phyloP scores from a whole-genome alignment of 1,284 basidiomycete species.

The Megacollybia platyphylla region DNA sequence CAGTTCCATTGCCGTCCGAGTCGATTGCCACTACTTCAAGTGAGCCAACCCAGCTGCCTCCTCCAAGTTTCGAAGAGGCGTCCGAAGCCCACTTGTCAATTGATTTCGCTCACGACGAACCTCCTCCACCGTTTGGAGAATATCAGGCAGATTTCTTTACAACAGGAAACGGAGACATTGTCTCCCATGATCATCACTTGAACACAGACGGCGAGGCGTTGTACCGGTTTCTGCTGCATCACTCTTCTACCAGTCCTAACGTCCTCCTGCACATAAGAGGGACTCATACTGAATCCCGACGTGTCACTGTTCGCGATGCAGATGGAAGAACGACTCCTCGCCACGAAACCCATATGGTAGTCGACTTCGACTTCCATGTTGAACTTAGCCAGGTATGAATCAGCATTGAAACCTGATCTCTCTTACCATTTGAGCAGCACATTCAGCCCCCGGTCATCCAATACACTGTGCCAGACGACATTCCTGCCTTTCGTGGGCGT shows the following conservation, averaged over 20 bases:
- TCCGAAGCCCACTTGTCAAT: not conserved
- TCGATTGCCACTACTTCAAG: too few relatives aligned
- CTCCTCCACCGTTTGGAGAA: slow-evolving; percentile 47
- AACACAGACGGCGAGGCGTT: slow-evolving; percentile 70
- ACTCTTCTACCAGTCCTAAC: slow-evolving; percentile 33
- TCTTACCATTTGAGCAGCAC: slow-evolving; percentile 4
- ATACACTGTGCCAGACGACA: slow-evolving; percentile 37
- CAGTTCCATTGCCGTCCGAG: too few relatives aligned
- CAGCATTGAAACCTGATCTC: too few relatives aligned
- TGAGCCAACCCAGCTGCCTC: not conserved
- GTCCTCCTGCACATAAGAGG: slow-evolving; percentile 42
- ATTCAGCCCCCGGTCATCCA: slow-evolving; percentile 24
- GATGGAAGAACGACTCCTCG: slow-evolving; percentile 21
- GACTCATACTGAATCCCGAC: slow-evolving; percentile 41
- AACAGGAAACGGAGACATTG: slow-evolving; percentile 32
- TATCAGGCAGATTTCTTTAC: slow-evolving; percentile 52
- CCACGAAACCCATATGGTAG: slow-evolving; percentile 33
- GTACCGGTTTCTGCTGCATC: slow-evolving; percentile 57
- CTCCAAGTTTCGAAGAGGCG: not conserved
- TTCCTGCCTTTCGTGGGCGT: slow-evolving; percentile 41
- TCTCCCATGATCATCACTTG: slow-evolving; percentile 61
- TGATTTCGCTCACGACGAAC: slow-evolving; percentile 14
- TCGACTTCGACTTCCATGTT: slow-evolving; percentile 56
- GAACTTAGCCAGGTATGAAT: slow-evolving; percentile 21
- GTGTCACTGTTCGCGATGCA: slow-evolving; percentile 25